Evolutionary conservation across 2,329 filamentous ascomycete genomes (phyloP).

Genomic region (Pseudogymnoascus sp.): DNA sequence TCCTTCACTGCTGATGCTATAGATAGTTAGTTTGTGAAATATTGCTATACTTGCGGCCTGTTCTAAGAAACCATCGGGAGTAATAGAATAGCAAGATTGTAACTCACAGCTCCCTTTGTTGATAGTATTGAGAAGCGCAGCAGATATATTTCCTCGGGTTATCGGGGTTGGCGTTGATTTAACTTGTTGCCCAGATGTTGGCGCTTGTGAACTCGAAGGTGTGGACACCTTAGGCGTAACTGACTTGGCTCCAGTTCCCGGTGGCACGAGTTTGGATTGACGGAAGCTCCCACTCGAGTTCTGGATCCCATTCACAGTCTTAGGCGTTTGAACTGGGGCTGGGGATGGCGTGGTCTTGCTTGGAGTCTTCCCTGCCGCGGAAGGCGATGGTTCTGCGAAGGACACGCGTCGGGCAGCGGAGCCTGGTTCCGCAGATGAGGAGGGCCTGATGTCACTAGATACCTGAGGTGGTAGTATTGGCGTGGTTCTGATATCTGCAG

Average conservation of each 20-base stretch:
- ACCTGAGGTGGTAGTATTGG: neutral
- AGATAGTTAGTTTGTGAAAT: neutral
- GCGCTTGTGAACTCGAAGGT: neutral
- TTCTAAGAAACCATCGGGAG: neutral
- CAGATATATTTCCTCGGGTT: neutral
- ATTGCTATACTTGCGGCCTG: neutral
- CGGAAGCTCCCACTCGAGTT: neutral
- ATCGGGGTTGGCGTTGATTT: neutral
- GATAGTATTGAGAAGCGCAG: constrained; percentile 2
- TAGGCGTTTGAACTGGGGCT: neutral
- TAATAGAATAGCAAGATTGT: neutral
- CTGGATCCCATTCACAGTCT: neutral
- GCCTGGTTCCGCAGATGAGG: neutral
- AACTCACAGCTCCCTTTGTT: constrained; percentile 1
- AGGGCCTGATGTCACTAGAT: neutral
- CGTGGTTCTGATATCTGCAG: neutral
- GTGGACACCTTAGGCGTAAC: neutral
- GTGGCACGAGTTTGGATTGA: neutral
- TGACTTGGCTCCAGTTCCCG: neutral
- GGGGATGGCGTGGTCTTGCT: neutral
- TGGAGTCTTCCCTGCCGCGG: neutral
- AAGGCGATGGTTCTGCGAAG: neutral
- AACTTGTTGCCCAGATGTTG: neutral
- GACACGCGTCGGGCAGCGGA: neutral
- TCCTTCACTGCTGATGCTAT: neutral